Percentiles rank a stretch among this genome's conserved stretches.
These are phyloP conservation scores for Macroventuria anomochaeta DNA, from an alignment of 2,329 filamentous ascomycete genomes.

Conservation along the genomic window DNA sequence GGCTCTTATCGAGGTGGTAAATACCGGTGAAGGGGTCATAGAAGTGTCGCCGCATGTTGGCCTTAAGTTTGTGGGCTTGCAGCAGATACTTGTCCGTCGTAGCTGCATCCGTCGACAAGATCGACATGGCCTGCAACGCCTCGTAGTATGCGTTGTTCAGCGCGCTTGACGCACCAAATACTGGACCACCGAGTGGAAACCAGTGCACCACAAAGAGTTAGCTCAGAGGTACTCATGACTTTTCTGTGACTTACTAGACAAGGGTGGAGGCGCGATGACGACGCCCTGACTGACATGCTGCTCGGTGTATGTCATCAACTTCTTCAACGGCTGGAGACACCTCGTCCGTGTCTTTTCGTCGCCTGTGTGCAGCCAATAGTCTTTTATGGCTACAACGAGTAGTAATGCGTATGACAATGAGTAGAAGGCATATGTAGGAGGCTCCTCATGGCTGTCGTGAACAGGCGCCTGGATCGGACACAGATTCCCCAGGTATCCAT, in stretches of 20 bases:
- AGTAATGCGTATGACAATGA: slow-evolving; percentile 14
- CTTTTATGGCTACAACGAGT: slow-evolving; percentile 9
- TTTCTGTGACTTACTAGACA: slow-evolving; percentile 5
- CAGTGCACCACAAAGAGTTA: slow-evolving; percentile 2
- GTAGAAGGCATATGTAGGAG: slow-evolving; percentile 15
- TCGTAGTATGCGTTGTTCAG: slow-evolving; percentile 18
- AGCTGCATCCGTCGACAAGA: neutral
- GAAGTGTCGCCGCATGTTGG: neutral
- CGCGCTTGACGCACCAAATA: slow-evolving; percentile 13
- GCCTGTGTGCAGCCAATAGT: slow-evolving; percentile 16
- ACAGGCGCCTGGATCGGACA: slow-evolving; percentile 16
- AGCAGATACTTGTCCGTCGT: neutral
- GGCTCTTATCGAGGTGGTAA: slow-evolving; percentile 1
- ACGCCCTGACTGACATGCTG: slow-evolving; percentile 2
- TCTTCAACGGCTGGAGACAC: neutral
- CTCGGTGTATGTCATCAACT: slow-evolving; percentile 5
- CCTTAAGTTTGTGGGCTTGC: slow-evolving; percentile 3
- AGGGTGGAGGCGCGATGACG: slow-evolving; percentile 7
- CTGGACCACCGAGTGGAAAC: slow-evolving; percentile 18
- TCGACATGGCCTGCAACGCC: slow-evolving; percentile 9
- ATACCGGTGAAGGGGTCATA: slow-evolving; percentile 2
- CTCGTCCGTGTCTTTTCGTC: slow-evolving; percentile 1
- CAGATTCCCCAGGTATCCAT: slow-evolving; percentile 13
- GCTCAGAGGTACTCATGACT: neutral
- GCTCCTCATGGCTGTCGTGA: slow-evolving; percentile 6